Conservation (phyloP, 129 eudicot species). For the Helianthus annuus region HanXRQr2.0-SUNRISE NC_035447.2:128655237-128655736, state of each 20-base stretch:
- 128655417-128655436: conserved; percentile 14
- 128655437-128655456: not conserved
- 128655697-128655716: conserved; percentile 24
- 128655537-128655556: conserved; percentile 85
- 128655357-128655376: conserved; percentile 23
- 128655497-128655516: conserved; percentile 64
- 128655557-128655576: conserved; percentile 90
- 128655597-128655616: too few relatives aligned
- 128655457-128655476: conserved; percentile 6
- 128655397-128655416: conserved; percentile 27
- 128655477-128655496: conserved; percentile 35
- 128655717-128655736: conserved; percentile 20
- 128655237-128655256: not conserved
- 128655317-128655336: conserved; percentile 33
- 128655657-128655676: not conserved
- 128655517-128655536: conserved; percentile 99
- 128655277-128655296: conserved; percentile 27
- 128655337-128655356: conserved; percentile 23
- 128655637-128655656: not conserved
- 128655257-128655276: conserved; percentile 3
- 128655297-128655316: conserved; percentile 21
- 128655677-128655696: conserved; percentile 7
- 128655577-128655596: conserved; percentile 43
- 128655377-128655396: not conserved
- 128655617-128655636: too few relatives aligned